Evolutionary conservation across 345 rosid species (phyloP).

Genomic region (Excoecaria agallocha): DNA sequence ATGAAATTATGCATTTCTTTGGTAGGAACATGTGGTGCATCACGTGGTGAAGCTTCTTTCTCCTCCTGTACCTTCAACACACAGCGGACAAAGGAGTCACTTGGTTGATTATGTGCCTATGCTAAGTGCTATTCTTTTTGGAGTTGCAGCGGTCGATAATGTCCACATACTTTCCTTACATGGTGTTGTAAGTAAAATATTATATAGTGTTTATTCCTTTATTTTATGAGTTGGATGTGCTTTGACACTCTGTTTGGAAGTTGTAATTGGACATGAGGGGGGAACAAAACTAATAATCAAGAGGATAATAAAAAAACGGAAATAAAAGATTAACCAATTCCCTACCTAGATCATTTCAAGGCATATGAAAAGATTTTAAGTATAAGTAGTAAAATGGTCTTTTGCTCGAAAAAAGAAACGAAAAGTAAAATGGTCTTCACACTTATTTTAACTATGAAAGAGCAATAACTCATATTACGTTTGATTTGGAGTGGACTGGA

Average conservation of each 20-base stretch:
- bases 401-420: too few relatives aligned
- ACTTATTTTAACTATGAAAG: not conserved
- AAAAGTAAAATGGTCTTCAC: not conserved
- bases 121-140: constrained; percentile 52
- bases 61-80: constrained; percentile 45
- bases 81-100: constrained; percentile 38
- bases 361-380: not conserved
- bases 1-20: constrained; percentile 8
- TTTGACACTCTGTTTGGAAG: constrained; percentile 2
- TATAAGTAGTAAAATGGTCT: not conserved
- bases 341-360: not conserved
- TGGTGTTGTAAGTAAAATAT: constrained; percentile 52
- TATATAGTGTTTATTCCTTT: not conserved
- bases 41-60: constrained; percentile 64
- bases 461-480: not conserved
- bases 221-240: not conserved
- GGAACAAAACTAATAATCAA: not conserved
- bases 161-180: constrained; percentile 63
- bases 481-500: not conserved
- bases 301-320: not conserved
- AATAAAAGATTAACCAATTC: not conserved
- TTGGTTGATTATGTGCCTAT: constrained; percentile 49
- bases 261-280: not conserved
- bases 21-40: constrained; percentile 61
- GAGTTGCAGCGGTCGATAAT: constrained; percentile 49